Conservation (phyloP, 345 rosid genomes). For the Gossypium longicalyx region DNA sequence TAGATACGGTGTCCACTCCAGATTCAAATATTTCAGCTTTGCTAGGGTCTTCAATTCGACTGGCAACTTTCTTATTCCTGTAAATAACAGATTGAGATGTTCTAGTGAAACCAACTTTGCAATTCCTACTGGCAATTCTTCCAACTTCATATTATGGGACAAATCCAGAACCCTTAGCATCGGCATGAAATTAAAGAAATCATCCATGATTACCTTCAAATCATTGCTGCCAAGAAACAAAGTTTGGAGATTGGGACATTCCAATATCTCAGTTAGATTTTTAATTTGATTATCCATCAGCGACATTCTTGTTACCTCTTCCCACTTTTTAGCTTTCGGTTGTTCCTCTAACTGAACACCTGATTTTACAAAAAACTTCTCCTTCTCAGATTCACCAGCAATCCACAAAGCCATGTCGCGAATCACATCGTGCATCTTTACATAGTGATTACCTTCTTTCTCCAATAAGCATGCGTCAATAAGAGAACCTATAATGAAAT, state of each 20-base stretch:
- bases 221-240: neutral
- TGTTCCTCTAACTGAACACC: constrained; percentile 10
- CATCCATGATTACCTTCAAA: neutral
- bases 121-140: neutral
- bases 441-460: neutral
- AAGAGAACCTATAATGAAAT: neutral
- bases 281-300: neutral
- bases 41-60: neutral
- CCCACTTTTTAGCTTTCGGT: constrained; percentile 20
- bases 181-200: neutral
- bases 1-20: rapidly evolving
- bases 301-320: constrained; percentile 14
- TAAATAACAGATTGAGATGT: neutral
- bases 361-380: constrained; percentile 14
- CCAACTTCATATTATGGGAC: rapidly evolving
- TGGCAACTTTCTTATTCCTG: neutral
- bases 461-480: constrained; percentile 24
- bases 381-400: neutral
- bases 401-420: constrained; percentile 9
- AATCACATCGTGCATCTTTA: no score
- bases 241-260: neutral
- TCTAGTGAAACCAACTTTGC: neutral
- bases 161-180: neutral
- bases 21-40: neutral
- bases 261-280: neutral